Evolutionary conservation across 169 alveolate genomes (phyloP).

Genomic region (Cryptosporidium canis): DNA sequence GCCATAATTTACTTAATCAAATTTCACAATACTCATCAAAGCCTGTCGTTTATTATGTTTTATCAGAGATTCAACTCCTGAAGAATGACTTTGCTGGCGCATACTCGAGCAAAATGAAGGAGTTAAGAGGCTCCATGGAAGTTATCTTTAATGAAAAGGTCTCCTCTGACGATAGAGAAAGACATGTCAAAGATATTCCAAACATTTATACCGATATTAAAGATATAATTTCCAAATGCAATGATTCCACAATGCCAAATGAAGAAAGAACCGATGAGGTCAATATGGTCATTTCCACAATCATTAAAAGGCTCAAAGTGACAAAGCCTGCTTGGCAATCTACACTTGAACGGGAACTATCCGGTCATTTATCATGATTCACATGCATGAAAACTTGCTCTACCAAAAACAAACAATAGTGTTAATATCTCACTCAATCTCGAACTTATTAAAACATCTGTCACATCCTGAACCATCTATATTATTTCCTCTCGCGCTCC

Average conservation of each 20-base stretch:
- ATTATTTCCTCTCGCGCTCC: no score
- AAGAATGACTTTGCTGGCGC: slow-evolving; percentile 39
- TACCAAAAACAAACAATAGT: no score
- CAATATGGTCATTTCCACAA: slow-evolving; percentile 36
- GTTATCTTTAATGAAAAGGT: slow-evolving; percentile 38
- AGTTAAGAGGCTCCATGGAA: slow-evolving; percentile 57
- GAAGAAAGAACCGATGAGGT: slow-evolving; percentile 37
- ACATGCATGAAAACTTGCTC: background rate
- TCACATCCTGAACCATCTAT: no score
- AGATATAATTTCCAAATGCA: slow-evolving; percentile 23
- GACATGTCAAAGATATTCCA: slow-evolving; percentile 57
- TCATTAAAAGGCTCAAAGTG: slow-evolving; percentile 31
- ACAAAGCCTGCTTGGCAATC: slow-evolving; percentile 17
- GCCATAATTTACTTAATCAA: slow-evolving; percentile 15
- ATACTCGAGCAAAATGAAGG: slow-evolving; percentile 43
- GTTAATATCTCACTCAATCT: no score
- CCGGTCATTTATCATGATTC: background rate
- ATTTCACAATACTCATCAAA: slow-evolving; percentile 60
- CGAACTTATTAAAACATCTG: no score
- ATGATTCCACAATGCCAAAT: background rate
- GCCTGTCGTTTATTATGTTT: slow-evolving; percentile 47
- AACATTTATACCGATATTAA: slow-evolving; percentile 30
- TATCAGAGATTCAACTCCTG: slow-evolving; percentile 49
- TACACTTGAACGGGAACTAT: background rate
- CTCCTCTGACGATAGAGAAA: slow-evolving; percentile 18